Conservation (phyloP, 495 filamentous ascomycete species). For the Massariosphaeria phaeospora region DNA sequence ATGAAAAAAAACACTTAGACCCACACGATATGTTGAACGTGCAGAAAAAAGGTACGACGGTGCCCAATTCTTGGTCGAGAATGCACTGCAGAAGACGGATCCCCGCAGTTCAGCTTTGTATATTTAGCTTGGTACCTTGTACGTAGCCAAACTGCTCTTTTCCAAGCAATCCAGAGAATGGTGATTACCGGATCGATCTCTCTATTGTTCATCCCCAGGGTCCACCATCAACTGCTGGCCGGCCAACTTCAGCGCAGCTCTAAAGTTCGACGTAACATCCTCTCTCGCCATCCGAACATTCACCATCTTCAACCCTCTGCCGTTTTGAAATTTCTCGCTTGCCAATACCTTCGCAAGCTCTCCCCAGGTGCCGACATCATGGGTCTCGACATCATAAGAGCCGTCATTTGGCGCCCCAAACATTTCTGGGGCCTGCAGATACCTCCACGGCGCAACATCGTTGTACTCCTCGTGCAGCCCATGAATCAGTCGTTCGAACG, state of each 20-base stretch:
- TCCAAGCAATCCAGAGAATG: too few species aligned
- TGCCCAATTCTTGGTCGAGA: too few species aligned
- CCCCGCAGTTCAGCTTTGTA: too few species aligned
- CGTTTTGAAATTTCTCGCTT: constrained; percentile 38
- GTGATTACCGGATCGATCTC: too few species aligned
- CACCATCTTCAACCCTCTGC: constrained; percentile 44
- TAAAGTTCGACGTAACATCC: constrained; percentile 40
- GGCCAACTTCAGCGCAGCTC: constrained; percentile 31
- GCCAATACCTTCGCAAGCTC: constrained; percentile 41
- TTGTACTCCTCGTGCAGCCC: constrained; percentile 76
- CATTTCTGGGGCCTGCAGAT: constrained; percentile 43
- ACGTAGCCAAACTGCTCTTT: too few species aligned
- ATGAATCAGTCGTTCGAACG: constrained; percentile 48
- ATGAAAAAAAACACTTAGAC: too few species aligned
- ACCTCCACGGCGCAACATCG: constrained; percentile 71
- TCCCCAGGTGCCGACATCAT: constrained; percentile 36
- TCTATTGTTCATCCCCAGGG: not conserved
- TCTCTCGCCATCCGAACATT: constrained; percentile 48
- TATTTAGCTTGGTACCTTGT: too few species aligned
- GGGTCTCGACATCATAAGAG: constrained; percentile 28
- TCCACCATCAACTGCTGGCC: constrained; percentile 7
- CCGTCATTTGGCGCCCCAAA: constrained; percentile 45
- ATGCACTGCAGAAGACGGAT: too few species aligned
- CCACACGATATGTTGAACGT: too few species aligned
- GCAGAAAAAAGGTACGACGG: too few species aligned